These are phyloP conservation scores for Mycosarcoma mackinlayi DNA, from an alignment of 1,284 basidiomycete species.

Conservation along the genomic window DNA sequence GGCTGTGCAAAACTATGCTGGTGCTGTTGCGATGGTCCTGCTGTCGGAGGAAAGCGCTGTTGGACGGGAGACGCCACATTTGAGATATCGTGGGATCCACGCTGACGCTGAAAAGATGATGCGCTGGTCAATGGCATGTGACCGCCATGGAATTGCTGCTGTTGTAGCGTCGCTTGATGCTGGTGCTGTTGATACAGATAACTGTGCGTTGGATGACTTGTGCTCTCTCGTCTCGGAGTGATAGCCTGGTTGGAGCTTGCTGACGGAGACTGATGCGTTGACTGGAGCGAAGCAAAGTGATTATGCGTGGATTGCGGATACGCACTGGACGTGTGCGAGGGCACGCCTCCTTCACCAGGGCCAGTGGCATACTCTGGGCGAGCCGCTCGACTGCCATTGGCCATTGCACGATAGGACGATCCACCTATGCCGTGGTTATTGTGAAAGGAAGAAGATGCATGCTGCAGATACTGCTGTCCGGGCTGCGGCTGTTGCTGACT, in stretches of 20 bases:
- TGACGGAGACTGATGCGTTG: constrained; percentile 9
- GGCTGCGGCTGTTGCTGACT: constrained; percentile 2
- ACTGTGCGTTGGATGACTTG: not conserved
- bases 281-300: constrained; percentile 1
- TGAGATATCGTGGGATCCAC: constrained; percentile 9
- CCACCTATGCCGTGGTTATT: not conserved
- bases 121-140: not conserved
- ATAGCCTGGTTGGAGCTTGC: not conserved
- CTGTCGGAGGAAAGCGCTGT: constrained; percentile 5
- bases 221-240: constrained; percentile 2
- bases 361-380: constrained; percentile 8
- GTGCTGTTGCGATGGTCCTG: constrained; percentile 14
- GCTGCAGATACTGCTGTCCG: constrained; percentile 19
- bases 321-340: not conserved
- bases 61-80: constrained; percentile 5
- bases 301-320: not conserved
- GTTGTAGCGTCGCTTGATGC: constrained; percentile 1
- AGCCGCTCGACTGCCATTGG: constrained; percentile 3
- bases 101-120: constrained; percentile 3
- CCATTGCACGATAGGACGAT: constrained; percentile 5
- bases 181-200: constrained; percentile 1
- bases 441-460: constrained; percentile 6
- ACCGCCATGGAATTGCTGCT: constrained; percentile 12
- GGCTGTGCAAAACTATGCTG: constrained; percentile 12
- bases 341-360: not conserved